Percentiles rank a stretch among this genome's conserved stretches.
These are phyloP conservation scores for Cercis canadensis DNA, from an alignment of 306 rosid species.

Conservation along the genomic window DNA sequence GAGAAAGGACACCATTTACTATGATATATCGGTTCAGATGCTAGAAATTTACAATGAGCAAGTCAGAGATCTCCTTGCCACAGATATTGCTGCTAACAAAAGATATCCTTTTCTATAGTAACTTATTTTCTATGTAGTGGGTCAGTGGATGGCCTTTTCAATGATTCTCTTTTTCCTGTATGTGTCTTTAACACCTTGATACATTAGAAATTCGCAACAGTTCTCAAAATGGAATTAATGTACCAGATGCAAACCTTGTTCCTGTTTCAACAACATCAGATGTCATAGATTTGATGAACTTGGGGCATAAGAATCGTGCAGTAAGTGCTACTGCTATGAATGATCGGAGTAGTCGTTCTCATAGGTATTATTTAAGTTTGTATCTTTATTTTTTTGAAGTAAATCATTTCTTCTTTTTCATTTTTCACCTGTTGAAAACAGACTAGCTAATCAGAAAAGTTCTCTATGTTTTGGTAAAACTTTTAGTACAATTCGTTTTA, in stretches of 20 bases:
- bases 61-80: conserved; percentile 81
- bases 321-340: conserved; percentile 92
- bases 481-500: not conserved
- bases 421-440: too few species aligned
- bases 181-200: conserved; percentile 52
- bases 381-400: too few species aligned
- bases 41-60: conserved; percentile 98
- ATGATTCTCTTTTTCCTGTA: conserved; percentile 24
- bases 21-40: conserved; percentile 89
- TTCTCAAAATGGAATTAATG: conserved; percentile 76
- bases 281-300: conserved; percentile 81
- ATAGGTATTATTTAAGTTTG: conserved; percentile 52
- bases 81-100: conserved; percentile 58
- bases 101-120: conserved; percentile 73
- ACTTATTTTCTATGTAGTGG: conserved; percentile 2
- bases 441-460: not conserved
- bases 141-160: conserved; percentile 2
- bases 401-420: too few species aligned
- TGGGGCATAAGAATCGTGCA: conserved; percentile 81
- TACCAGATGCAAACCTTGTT: conserved; percentile 83
- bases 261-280: conserved; percentile 79
- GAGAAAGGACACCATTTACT: conserved; percentile 72
- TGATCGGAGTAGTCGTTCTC: conserved; percentile 92
- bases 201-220: conserved; percentile 89
- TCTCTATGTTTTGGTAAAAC: not conserved